phyloP scores from a whole-genome alignment of 768 basidiomycete genomes.

The Mycena vulgaris region DNA sequence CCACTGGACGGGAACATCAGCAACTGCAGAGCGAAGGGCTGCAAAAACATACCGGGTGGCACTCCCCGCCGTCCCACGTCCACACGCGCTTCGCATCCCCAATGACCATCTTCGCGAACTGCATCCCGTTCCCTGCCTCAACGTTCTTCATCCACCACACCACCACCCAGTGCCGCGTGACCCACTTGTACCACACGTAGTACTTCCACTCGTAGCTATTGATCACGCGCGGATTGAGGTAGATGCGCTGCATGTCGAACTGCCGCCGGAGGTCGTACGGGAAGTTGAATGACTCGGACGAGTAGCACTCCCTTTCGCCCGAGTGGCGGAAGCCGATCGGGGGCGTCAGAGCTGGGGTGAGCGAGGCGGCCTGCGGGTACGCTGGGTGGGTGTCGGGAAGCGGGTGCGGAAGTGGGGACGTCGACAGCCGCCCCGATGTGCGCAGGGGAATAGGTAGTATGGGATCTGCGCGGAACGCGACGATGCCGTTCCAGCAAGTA shows the following conservation, averaged over 20 bases:
- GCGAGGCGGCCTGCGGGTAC: conserved; percentile 31
- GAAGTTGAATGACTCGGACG: conserved; percentile 57
- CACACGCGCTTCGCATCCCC: conserved; percentile 50
- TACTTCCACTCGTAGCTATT: conserved; percentile 54
- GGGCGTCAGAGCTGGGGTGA: conserved; percentile 49
- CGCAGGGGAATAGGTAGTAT: conserved; percentile 57
- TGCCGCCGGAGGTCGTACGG: conserved; percentile 60
- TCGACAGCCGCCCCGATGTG: conserved; percentile 46
- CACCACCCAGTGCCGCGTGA: conserved; percentile 55
- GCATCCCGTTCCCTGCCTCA: conserved; percentile 52
- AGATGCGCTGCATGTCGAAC: conserved; percentile 54
- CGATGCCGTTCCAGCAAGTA: conserved; percentile 64
- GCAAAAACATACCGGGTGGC: conserved; percentile 45
- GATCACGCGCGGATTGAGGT: conserved; percentile 57
- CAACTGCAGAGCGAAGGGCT: background rate
- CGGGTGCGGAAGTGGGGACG: conserved; percentile 44
- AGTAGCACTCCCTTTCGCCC: conserved; percentile 49
- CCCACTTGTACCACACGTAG: conserved; percentile 54
- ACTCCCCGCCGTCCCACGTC: conserved; percentile 55
- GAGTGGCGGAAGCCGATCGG: conserved; percentile 51
- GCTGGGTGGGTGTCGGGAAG: conserved; percentile 50
- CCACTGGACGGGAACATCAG: background rate
- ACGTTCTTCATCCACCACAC: conserved; percentile 55
- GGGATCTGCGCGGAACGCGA: conserved; percentile 57
- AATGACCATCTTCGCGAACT: conserved; percentile 53